Percentiles rank a stretch among this genome's conserved stretches.
These are phyloP conservation scores for Wickerhamomyces sp. DNA, from an alignment of 1,139 yeast genomes.

Conservation along the genomic window DNA sequence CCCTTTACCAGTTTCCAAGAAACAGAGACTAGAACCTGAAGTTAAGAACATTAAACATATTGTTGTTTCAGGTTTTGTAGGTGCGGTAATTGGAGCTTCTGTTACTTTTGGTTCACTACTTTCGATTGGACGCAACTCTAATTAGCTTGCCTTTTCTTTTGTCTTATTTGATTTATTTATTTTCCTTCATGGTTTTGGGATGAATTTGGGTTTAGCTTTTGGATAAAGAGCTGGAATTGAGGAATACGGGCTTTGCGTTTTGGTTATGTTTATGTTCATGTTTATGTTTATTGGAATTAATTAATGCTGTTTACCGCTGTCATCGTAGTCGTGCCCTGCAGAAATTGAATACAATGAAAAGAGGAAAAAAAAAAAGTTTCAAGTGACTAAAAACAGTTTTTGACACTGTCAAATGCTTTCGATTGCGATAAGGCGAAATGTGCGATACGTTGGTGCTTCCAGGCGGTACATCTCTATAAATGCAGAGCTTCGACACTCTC, in stretches of 20 bases:
- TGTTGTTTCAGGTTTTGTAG: slow-evolving; percentile 1
- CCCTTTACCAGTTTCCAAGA: background rate
- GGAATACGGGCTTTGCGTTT: too few species aligned
- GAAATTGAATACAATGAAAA: too few species aligned
- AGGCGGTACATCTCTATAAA: slow-evolving; percentile 25
- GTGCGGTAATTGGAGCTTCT: slow-evolving; percentile 10
- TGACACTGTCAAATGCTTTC: background rate
- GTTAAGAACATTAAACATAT: background rate
- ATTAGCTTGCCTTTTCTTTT: background rate
- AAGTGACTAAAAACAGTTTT: too few species aligned
- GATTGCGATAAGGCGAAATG: background rate
- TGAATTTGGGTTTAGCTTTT: too few species aligned
- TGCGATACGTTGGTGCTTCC: too few species aligned
- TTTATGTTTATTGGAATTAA: too few species aligned
- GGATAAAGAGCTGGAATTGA: too few species aligned
- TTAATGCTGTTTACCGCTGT: too few species aligned
- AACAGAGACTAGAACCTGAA: background rate
- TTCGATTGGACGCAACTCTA: slow-evolving; percentile 6
- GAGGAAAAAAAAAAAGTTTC: too few species aligned
- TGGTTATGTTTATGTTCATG: too few species aligned
- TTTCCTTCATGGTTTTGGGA: slow-evolving; percentile 11
- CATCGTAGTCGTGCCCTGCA: too few species aligned
- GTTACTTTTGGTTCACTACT: slow-evolving; percentile 11
- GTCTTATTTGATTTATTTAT: background rate
- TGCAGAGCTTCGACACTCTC: slow-evolving; percentile 34